Evolutionary conservation across 352 stramenopile genomes (phyloP), one percentile per base, ranked within the genome.

Genomic region (Aphanomyces invadans): DNA sequence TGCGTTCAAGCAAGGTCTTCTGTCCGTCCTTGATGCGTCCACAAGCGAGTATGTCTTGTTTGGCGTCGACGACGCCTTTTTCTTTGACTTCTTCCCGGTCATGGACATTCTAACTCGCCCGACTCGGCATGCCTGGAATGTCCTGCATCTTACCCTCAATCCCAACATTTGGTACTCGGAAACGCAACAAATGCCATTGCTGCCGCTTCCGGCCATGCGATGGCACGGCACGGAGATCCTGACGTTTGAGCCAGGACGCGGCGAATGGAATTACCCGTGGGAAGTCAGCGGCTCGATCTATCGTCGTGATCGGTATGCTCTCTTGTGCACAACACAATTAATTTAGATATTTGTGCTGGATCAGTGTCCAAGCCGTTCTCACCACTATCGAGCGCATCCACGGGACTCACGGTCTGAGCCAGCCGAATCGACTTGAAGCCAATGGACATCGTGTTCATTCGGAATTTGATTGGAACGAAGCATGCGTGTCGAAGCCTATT

Each of bases 241-340:
- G 33, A 71, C 70, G 57, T 87, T 88, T 72, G 67, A 81, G 25
- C 75, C 80, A 25, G 70, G 76, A 46, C 56, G 71, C n/a, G 80
- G 78, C 31, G 87, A 96, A 53, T 96, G 83, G 83, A 77, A 83
- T 44, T 96, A 96, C 63, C 83, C 85, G 5, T 96, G 86, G 73
- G 87, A 96, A 72, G 73, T 96, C 25, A 93, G 83, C 52, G 84
- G 83, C n/a, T 87, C 79, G 2, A 66, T 95, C 17, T 96, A 95
- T 68, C 69, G 69, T 21, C 68, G 63, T 31, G 15, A 48, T n/a
- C 39, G 39, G 39, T 48, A 48, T n/a, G 39, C 15, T n/a, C 17
- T n/a, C n/a, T 1, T 48, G 21, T 15, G 17, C 39, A n/a, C n/a
- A n/a, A n/a, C n/a, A n/a, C n/a, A n/a, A 48, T 48, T 15, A 48